A percentile compares a stretch with the other conserved stretches of the same genome.
These are phyloP conservation scores for Fusarium bactridioides DNA, from an alignment of 2,329 filamentous ascomycete species.

Conservation along the genomic window DNA sequence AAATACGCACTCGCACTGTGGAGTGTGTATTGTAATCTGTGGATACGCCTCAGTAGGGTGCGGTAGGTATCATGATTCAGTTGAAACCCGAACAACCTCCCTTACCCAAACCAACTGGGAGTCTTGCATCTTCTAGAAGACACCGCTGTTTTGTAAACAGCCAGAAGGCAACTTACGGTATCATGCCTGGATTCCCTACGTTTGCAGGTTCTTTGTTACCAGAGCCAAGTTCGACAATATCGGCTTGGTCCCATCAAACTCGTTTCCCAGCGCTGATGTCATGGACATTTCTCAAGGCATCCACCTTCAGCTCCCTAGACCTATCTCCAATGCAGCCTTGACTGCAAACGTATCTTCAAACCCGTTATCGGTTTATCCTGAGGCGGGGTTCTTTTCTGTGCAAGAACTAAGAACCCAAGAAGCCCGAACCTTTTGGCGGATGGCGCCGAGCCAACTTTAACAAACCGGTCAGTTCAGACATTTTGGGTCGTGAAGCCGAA, in stretches of 20 bases:
- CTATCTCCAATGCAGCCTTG: constrained; percentile 10
- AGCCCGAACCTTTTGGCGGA: constrained; percentile 4
- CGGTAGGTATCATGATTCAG: constrained; percentile 30
- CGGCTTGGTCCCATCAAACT: background rate
- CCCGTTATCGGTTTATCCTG: constrained; percentile 26
- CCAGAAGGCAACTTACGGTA: constrained; percentile 2
- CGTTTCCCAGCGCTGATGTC: constrained; percentile 12
- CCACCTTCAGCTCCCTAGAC: constrained; percentile 6
- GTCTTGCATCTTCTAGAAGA: constrained; percentile 18
- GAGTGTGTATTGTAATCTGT: constrained; percentile 21
- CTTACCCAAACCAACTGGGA: background rate
- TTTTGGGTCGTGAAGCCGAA: constrained; percentile 6
- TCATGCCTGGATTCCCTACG: background rate
- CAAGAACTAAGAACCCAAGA: background rate
- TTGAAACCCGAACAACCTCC: constrained; percentile 4
- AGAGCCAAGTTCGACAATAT: background rate
- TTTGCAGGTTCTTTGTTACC: background rate
- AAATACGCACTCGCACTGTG: constrained; percentile 31
- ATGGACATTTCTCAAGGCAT: constrained; percentile 18
- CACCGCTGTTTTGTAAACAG: constrained; percentile 27
- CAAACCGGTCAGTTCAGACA: background rate
- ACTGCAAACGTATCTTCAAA: constrained; percentile 15
- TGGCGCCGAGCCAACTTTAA: constrained; percentile 21
- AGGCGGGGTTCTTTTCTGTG: constrained; percentile 17
- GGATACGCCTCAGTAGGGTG: constrained; percentile 17